Percentiles rank a stretch among this genome's conserved stretches.
phyloP scores from a whole-genome alignment of 2,329 filamentous ascomycete genomes.

The Claviceps cyperi region DNA sequence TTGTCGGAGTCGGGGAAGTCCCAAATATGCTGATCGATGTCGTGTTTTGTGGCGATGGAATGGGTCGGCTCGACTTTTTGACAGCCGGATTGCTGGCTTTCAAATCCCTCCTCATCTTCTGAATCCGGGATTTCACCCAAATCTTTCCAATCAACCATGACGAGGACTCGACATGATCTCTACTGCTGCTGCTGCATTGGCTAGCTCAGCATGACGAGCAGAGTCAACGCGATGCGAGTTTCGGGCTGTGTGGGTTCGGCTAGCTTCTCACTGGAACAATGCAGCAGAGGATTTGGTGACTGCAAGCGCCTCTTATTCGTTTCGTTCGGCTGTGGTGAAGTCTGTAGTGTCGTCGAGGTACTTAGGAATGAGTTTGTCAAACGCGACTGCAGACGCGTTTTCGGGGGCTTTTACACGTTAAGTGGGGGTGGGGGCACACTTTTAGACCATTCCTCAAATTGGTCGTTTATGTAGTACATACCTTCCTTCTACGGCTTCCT shows the following conservation, averaged over 20 bases:
- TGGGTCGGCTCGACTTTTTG: not conserved
- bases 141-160: conserved; percentile 35
- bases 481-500: too few relatives aligned
- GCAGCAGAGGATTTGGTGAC: not conserved
- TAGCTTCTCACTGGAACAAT: not conserved
- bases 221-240: not conserved
- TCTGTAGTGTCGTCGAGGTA: too few relatives aligned
- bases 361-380: too few relatives aligned
- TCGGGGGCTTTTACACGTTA: not conserved
- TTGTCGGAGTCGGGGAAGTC: conserved; percentile 21
- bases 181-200: conserved; percentile 1
- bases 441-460: too few relatives aligned
- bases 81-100: conserved; percentile 17
- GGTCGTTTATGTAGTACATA: too few relatives aligned
- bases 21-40: conserved; percentile 17
- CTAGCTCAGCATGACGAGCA: not conserved
- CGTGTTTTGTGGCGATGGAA: not conserved
- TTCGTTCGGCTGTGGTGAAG: not conserved
- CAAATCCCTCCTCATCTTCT: conserved; percentile 31
- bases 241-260: too few relatives aligned
- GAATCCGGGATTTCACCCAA: conserved; percentile 37
- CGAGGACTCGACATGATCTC: conserved; percentile 15
- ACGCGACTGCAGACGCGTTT: conserved; percentile 19
- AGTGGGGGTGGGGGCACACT: conserved; percentile 4
- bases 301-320: not conserved